Evolutionary conservation across 331 rosid genomes (phyloP).

Genomic region (Telfairia occidentalis): DNA sequence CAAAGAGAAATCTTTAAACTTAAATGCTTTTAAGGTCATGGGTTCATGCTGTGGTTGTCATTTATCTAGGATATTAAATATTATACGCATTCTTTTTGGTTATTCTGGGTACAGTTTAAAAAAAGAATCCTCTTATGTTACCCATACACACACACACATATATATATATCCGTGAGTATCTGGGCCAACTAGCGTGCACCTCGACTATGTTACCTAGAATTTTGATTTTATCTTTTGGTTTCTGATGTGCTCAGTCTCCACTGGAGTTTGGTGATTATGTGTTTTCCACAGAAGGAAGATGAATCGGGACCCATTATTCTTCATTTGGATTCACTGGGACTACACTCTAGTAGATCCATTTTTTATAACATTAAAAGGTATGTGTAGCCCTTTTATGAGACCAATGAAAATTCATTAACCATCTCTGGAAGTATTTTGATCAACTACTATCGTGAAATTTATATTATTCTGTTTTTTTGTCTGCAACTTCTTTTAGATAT

Average conservation of each 20-base stretch:
- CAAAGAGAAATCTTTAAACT: not conserved
- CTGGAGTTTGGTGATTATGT: conserved; percentile 91
- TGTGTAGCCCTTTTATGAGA: conserved; percentile 12
- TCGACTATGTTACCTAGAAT: not conserved
- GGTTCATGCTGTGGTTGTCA: no score
- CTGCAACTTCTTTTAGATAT: not conserved
- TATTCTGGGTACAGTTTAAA: not conserved
- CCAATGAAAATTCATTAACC: not conserved
- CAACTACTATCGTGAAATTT: not conserved
- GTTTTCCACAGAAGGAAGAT: conserved; percentile 78
- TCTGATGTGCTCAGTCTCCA: conserved; percentile 47
- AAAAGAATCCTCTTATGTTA: not conserved
- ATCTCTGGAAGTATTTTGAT: not conserved
- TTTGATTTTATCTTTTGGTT: conserved; percentile 18
- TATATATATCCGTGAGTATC: no score
- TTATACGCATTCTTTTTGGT: not conserved
- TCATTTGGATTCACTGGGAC: conserved; percentile 85
- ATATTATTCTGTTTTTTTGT: not conserved
- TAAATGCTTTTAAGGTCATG: not conserved
- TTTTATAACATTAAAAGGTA: conserved; percentile 69
- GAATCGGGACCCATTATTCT: conserved; percentile 79
- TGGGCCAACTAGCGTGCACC: no score
- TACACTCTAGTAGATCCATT: conserved; percentile 66
- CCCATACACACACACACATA: no score
- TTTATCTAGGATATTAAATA: not conserved